Conservation (phyloP, 2,329 filamentous ascomycete species). For the Aspergillus sclerotialis region DNA sequence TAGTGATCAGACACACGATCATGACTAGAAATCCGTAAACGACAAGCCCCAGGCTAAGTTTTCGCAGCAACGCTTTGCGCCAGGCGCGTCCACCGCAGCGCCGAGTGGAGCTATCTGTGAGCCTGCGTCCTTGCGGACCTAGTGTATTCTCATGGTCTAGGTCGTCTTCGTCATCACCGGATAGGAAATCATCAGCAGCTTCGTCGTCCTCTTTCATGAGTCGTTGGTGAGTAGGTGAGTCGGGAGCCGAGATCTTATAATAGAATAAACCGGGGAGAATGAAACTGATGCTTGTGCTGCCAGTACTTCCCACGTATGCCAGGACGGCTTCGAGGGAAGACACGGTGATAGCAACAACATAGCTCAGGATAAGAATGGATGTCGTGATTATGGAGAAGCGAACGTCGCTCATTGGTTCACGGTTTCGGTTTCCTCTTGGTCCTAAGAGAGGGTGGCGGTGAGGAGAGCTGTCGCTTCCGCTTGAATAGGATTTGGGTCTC, state of each 20-base stretch:
- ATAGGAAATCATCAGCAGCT: constrained; percentile 48
- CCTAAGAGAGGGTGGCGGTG: constrained; percentile 38
- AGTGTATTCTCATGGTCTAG: constrained; percentile 27
- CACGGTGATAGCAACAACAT: constrained; percentile 84
- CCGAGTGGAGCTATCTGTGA: constrained; percentile 52
- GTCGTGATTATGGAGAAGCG: constrained; percentile 89
- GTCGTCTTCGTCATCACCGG: constrained; percentile 25
- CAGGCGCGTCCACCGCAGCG: constrained; percentile 57
- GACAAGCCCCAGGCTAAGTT: constrained; percentile 65
- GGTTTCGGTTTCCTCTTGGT: constrained; percentile 35
- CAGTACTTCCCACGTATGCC: constrained; percentile 91
- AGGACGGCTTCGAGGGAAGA: constrained; percentile 83
- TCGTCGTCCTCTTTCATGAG: constrained; percentile 87
- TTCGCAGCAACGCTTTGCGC: constrained; percentile 60
- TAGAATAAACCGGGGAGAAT: constrained; percentile 95
- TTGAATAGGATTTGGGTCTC: constrained; percentile 52
- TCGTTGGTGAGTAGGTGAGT: constrained; percentile 77
- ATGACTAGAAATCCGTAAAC: constrained; percentile 84
- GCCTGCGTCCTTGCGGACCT: constrained; percentile 34
- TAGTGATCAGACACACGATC: constrained; percentile 78
- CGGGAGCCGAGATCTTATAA: constrained; percentile 92
- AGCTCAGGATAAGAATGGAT: constrained; percentile 73
- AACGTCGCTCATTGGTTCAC: constrained; percentile 68
- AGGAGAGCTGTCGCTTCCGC: constrained; percentile 36
- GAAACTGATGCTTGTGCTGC: constrained; percentile 92